Evolutionary conservation across 306 rosid species (phyloP), one percentile per base, ranked within the genome.

Genomic region (apple (Malus domestica)): DNA sequence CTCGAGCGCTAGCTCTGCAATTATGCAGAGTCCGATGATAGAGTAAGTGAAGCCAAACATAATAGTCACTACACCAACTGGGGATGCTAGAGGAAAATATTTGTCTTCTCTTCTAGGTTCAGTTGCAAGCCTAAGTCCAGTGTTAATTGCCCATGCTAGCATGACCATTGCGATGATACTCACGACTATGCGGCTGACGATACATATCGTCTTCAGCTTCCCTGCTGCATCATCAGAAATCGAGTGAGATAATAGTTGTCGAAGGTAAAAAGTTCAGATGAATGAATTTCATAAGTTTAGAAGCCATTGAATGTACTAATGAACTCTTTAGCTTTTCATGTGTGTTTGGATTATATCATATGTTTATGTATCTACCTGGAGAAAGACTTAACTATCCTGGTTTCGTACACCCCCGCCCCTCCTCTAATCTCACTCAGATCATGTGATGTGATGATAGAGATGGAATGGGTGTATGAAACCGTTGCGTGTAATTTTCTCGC

Each of bases 91-190:
- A 77, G 77, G 84, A 54, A 46, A 59, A 14, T 79, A 46, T 74
- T 67, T 78, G 67, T 73, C 75, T 25, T 49, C 68, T 40, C 77
- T 73, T 51, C 52, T 57, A 9, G 82, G 89, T 61, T 71, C 77
- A 22, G 64, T 74, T 63, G 76, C 71, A 74, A 86, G 78, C 81
- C 74, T 72, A 62, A 67, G 61, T 29, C 80, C 77, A 1, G 77
- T 79, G 60, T 61, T 74, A 67, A 67, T 75, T 8, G 58, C 84
- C 78, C 84, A 78, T 67, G 42, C 60, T 15, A 80, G 72, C 77
- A 67, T 30, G 57, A 64, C 3, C 80, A 84, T 81, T 80, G 82
- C 79, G 68, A 76, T 33, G 74, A 44, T 8, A 62, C 75, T 81
- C 70, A 68, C 80, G 2, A 74, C 55, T 27, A 60, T 74, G 10